phyloP scores from a whole-genome alignment of 257 asterid genomes.

The Cynanchum wilfordii region DNA sequence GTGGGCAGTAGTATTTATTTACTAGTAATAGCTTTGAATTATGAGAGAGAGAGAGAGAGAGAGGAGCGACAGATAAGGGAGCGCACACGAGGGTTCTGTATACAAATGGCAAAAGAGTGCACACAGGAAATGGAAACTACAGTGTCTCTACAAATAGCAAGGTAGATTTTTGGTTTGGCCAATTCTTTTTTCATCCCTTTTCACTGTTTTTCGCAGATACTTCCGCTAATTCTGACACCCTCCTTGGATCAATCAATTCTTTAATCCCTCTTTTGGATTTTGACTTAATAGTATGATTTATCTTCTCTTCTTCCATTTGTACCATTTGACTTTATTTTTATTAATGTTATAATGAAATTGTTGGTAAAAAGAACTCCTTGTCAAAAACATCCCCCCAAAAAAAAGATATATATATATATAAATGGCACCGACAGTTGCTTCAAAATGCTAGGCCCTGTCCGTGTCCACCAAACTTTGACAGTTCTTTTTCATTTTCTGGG shows the following conservation, averaged over 20 bases:
- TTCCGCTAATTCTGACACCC: too few species aligned
- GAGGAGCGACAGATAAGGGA: conserved; percentile 24
- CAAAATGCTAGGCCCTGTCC: background rate
- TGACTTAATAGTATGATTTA: too few species aligned
- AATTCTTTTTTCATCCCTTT: background rate
- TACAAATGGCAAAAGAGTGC: conserved; percentile 5
- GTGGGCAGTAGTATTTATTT: conserved; percentile 6
- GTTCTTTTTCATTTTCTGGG: background rate
- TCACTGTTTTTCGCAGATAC: background rate
- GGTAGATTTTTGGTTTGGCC: conserved; percentile 11
- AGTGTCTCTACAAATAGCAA: too few species aligned
- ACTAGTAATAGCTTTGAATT: background rate
- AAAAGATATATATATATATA: too few species aligned
- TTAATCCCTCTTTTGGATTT: background rate
- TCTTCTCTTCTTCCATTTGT: too few species aligned
- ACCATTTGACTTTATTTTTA: too few species aligned
- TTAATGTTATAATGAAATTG: too few species aligned
- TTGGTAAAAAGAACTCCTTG: too few species aligned
- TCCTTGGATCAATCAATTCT: background rate
- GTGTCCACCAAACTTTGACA: background rate
- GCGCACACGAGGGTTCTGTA: conserved; percentile 42
- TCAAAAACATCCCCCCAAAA: too few species aligned
- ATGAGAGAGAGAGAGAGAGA: conserved; percentile 10
- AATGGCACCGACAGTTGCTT: conserved; percentile 38
- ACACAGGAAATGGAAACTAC: conserved; percentile 30